A percentile compares a stretch with the other conserved stretches of the same genome.
Evolutionary conservation across 768 basidiomycete species (phyloP).

Genomic region (Steccherinum ochraceum): DNA sequence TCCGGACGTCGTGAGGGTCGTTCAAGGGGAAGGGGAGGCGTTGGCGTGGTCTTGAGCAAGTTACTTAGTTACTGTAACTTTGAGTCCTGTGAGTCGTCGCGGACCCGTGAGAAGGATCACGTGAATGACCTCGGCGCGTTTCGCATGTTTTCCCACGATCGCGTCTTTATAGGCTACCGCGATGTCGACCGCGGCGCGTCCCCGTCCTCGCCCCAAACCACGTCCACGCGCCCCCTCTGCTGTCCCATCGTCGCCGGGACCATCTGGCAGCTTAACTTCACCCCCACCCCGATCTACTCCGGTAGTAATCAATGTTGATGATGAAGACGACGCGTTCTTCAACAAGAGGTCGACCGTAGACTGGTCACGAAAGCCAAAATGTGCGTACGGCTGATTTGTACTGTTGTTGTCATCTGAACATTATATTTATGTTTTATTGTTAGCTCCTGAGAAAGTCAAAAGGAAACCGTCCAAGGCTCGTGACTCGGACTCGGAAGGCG

Average conservation of each 20-base stretch:
- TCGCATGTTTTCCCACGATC: slow-evolving; percentile 10
- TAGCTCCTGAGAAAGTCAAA: no score
- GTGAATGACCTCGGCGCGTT: neutral
- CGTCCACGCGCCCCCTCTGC: slow-evolving; percentile 21
- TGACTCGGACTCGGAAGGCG: slow-evolving; percentile 1
- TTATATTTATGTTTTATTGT: no score
- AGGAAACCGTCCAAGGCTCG: no score
- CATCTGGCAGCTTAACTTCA: slow-evolving; percentile 8
- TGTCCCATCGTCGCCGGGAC: slow-evolving; percentile 8
- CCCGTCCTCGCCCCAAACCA: slow-evolving; percentile 20
- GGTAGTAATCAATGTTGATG: slow-evolving; percentile 29
- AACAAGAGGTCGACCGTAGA: slow-evolving; percentile 54
- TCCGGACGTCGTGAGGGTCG: no score
- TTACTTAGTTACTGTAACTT: no score
- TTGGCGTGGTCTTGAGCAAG: no score
- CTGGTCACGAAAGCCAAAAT: slow-evolving; percentile 41
- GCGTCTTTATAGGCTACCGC: slow-evolving; percentile 15
- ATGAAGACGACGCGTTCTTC: slow-evolving; percentile 67
- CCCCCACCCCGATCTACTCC: no score
- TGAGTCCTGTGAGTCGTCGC: neutral
- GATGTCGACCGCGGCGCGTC: slow-evolving; percentile 27
- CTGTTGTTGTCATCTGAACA: no score
- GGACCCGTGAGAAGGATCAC: neutral
- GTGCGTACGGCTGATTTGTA: no score
- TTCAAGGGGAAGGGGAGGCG: no score